Percentiles rank a stretch among this genome's conserved stretches.
These are phyloP conservation scores for Cunninghamia lanceolata DNA, from an alignment of 75 land plant species.

Conservation along the genomic window DNA sequence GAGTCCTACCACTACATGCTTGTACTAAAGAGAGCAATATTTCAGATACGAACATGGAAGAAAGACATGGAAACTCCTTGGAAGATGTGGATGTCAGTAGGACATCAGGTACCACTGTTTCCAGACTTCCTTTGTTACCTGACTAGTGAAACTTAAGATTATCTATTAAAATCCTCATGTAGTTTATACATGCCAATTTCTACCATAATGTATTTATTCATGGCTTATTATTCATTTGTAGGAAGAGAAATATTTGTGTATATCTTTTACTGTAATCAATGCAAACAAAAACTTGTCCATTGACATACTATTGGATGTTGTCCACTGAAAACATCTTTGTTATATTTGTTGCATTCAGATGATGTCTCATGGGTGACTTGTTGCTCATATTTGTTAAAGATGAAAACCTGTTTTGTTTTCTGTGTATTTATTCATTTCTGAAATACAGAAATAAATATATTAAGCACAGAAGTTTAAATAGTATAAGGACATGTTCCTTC, in stretches of 20 bases:
- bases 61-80: background rate
- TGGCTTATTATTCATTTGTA: background rate
- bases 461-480: too few species aligned
- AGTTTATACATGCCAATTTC: background rate
- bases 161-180: background rate
- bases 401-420: background rate
- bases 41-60: background rate
- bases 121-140: constrained; percentile 47
- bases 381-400: background rate
- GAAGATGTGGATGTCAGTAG: background rate
- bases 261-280: background rate
- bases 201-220: background rate
- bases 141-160: constrained; percentile 17
- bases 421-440: background rate
- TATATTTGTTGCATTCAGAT: background rate
- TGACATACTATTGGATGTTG: background rate
- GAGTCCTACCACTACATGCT: constrained; percentile 54
- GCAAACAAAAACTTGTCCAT: background rate
- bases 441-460: background rate
- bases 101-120: constrained; percentile 32
- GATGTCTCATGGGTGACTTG: background rate
- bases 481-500: too few species aligned
- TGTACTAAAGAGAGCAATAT: background rate
- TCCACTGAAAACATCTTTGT: background rate
- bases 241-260: background rate